Evolutionary conservation across 345 rosid genomes (phyloP), one percentile per base, ranked within the genome.

Genomic region (Populus nigra): DNA sequence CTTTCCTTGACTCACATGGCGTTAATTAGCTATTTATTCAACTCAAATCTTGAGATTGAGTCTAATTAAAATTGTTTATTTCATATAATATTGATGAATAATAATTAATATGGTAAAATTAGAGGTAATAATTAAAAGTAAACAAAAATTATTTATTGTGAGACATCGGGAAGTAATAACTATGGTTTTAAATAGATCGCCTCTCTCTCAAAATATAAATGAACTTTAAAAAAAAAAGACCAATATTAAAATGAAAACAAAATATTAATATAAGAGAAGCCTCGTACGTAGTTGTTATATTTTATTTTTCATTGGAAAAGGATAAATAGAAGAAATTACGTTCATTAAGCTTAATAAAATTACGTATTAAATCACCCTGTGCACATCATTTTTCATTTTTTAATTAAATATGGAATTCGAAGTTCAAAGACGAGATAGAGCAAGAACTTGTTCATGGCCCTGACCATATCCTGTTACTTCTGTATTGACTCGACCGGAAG

Each of bases 351-450:
- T 8, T 57, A 22, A 22, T 22, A n/a, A 57, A 39, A 39, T 39
- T 39, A 39, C 12, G 27, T 10, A 22, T 23, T 10, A n/a, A 9
- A n/a, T 5, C 27, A 57, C 63, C 63, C 13, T 9, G 63, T n/a
- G 1, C 29, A 59, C 29, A 59, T 59, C 29, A n/a, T 23, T n/a
- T 59, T 59, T 59, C 15, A 8, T n/a, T n/a, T 12, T 59, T 10
- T 59, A 59, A 59, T n/a, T 1, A n/a, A 10, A 9, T 59, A 4
- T 59, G 23, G 15, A 72, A 43, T 38, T 20, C 23, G 47, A 63
- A 59, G 27, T 38, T 86, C 79, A 86, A 39, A 86, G 87, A 20
- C 89, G 89, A 17, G 89, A 85, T 74, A 78, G 9, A 1, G 86
- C 83, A n/a, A 81, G 79, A 33, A 77, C 49, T 20, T 81, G 82